Conservation (phyloP, 106 monocot genomes). For the Dendrobium nobile region DNA sequence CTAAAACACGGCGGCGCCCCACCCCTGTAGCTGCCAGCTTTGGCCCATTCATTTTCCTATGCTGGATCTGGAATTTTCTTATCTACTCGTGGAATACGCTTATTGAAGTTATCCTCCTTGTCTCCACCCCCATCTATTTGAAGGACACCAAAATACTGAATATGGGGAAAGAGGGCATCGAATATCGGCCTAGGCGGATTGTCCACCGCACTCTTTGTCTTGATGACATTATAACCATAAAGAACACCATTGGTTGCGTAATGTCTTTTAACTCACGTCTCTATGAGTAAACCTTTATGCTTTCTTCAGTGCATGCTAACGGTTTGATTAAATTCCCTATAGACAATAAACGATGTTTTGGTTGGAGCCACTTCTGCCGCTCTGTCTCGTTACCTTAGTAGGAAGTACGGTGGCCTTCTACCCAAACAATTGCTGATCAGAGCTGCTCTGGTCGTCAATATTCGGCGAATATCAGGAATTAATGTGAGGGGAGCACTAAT, state of each 20-base stretch:
- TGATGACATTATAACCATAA: conserved; percentile 59
- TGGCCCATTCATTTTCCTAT: not conserved
- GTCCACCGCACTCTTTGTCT: conserved; percentile 43
- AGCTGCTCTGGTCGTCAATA: conserved; percentile 55
- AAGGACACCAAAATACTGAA: conserved; percentile 53
- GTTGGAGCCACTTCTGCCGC: conserved; percentile 29
- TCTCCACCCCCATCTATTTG: conserved; percentile 23
- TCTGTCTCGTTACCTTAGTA: no score
- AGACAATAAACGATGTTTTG: conserved; percentile 88
- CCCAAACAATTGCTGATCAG: conserved; percentile 29
- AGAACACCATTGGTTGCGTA: conserved; percentile 41
- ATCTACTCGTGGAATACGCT: conserved; percentile 39
- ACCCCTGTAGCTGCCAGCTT: not conserved
- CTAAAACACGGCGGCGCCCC: conserved; percentile 7
- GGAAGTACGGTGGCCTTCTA: conserved; percentile 14
- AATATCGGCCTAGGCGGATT: conserved; percentile 40
- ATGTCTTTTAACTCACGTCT: conserved; percentile 6
- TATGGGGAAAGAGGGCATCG: conserved; percentile 35
- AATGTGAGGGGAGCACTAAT: not conserved
- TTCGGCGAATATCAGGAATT: conserved; percentile 13
- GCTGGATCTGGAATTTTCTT: conserved; percentile 18
- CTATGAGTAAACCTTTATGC: not conserved
- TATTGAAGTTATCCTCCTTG: conserved; percentile 27
- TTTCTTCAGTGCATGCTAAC: not conserved
- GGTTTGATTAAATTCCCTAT: conserved; percentile 3